Conservation (phyloP, 257 asterid genomes). For the Eucommia ulmoides region DNA sequence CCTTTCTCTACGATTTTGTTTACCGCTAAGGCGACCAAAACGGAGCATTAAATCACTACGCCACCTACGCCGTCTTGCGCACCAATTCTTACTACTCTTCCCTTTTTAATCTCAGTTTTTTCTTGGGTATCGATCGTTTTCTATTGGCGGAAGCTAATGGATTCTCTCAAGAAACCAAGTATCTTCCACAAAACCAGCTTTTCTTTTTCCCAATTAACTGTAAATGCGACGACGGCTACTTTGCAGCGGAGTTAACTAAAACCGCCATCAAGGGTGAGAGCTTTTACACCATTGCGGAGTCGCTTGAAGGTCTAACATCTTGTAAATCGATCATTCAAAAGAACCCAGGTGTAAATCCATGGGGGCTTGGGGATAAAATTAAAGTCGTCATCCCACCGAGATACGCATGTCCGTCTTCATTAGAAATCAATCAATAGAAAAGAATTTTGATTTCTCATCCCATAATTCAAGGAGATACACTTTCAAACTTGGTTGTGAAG, state of each 20-base stretch:
- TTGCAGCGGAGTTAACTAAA: conserved; percentile 29
- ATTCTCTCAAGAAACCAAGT: conserved; percentile 18
- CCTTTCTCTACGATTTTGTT: no score
- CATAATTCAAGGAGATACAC: conserved; percentile 33
- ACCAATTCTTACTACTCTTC: conserved; percentile 36
- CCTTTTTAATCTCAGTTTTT: conserved; percentile 29
- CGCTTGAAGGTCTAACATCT: conserved; percentile 38
- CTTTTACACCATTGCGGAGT: conserved; percentile 32
- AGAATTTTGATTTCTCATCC: conserved; percentile 40
- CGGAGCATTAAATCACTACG: conserved; percentile 15
- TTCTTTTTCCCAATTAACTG: conserved; percentile 45
- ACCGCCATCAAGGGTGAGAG: conserved; percentile 36
- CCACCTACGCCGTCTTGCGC: conserved; percentile 32
- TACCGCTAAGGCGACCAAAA: conserved; percentile 15
- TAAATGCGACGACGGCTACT: conserved; percentile 21
- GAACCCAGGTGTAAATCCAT: conserved; percentile 21
- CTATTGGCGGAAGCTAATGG: conserved; percentile 34
- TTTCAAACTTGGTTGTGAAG: conserved; percentile 18
- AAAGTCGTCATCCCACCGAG: conserved; percentile 23
- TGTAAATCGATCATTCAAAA: conserved; percentile 32
- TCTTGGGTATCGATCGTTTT: conserved; percentile 19
- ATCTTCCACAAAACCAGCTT: conserved; percentile 19
- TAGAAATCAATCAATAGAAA: conserved; percentile 2
- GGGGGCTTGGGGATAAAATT: conserved; percentile 21
- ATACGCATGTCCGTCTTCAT: conserved; percentile 43